phyloP scores from a whole-genome alignment of 2,329 filamentous ascomycete species.

The Mycosphaerella sp. region DNA sequence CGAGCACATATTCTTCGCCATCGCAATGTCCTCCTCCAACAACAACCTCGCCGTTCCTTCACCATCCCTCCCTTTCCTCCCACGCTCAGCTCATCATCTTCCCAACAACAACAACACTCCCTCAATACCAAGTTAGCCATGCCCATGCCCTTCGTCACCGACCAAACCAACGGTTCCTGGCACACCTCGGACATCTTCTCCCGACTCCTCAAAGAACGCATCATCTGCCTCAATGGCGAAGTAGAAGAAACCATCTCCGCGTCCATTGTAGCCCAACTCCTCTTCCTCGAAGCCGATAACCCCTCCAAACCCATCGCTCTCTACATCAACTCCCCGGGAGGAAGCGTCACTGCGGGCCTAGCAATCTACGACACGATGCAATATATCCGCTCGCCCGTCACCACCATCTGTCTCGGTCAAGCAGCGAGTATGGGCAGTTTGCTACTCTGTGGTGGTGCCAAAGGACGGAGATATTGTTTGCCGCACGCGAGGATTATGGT shows the following conservation, averaged over 20 bases:
- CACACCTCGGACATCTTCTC: slow-evolving; percentile 47
- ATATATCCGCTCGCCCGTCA: slow-evolving; percentile 88
- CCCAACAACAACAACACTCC: background rate
- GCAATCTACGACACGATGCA: slow-evolving; percentile 99
- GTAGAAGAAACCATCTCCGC: slow-evolving; percentile 88
- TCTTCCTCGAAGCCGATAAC: slow-evolving; percentile 96
- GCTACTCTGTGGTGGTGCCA: slow-evolving; percentile 75
- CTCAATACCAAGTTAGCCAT: slow-evolving; percentile 20
- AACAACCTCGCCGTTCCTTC: slow-evolving; percentile 1
- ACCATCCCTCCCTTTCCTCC: background rate
- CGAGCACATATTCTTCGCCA: slow-evolving; percentile 19
- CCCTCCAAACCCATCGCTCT: slow-evolving; percentile 92
- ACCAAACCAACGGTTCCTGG: slow-evolving; percentile 42
- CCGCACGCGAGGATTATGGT: slow-evolving; percentile 97
- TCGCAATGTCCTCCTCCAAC: slow-evolving; percentile 2
- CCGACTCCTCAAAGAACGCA: slow-evolving; percentile 63
- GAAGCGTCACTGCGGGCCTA: slow-evolving; percentile 74
- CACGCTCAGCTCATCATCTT: slow-evolving; percentile 3
- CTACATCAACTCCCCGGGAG: slow-evolving; percentile 96
- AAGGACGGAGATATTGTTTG: slow-evolving; percentile 78
- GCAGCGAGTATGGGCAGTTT: slow-evolving; percentile 93
- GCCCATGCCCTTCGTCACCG: slow-evolving; percentile 44
- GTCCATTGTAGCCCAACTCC: slow-evolving; percentile 89
- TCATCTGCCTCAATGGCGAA: slow-evolving; percentile 85
- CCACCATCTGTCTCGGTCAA: slow-evolving; percentile 89